Base-by-base conservation (phyloP, 768 basidiomycete genomes). In the Porphyrellus cyaneotinctus region DNA sequence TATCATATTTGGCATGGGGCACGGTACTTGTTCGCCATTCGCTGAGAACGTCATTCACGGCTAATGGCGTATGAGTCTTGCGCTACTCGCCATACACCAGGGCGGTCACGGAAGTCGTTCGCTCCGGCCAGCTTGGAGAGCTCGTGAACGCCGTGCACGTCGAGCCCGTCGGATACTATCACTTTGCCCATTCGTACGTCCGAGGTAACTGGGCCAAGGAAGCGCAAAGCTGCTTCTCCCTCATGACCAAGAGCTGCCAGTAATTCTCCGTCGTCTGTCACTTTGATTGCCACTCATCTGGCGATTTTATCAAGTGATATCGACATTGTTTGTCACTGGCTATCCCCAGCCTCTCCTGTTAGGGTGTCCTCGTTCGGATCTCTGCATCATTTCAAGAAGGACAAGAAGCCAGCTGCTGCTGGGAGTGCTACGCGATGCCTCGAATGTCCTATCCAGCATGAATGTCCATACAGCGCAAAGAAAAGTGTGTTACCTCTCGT, bases 171-270 rank as follows among this genome's bases (percentile, higher is more conserved):
- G 91, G 89, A 6, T 84, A 90, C 63, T 90, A 78, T 61, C 92
- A 94, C 67, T 94, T 94, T 69, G 88, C 91, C 2, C 92, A 95
- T 67, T 91, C 88, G 0, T 95, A 82, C 61, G 92, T 95, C 28
- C 81, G 92, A 31, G 92, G 83, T 2, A 85, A 85, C 64, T 95
- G 92, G 92, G 68, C 74, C 4, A 81, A 74, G 23, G 87, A 94
- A 64, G 69, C 72, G 3, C 72, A 76, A 7, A 87, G 87, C 59
- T 85, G 83, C 22, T 94, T 94, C 68, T 83, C 87, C 14, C 78
- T 95, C 47, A 83, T 95, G 85, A 87, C 91, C 17, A 95, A 95
- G 74, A 84, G 84, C 58, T 95, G 88, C 79, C 92, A 95, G 90
- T 91, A 67, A 62, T 84, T 72, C 23, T 30, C 10, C 28, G 6